A percentile compares a stretch with the other conserved stretches of the same genome.
Conservation (phyloP, 2,329 filamentous ascomycete genomes). For the Botrytis sinoallii region DNA sequence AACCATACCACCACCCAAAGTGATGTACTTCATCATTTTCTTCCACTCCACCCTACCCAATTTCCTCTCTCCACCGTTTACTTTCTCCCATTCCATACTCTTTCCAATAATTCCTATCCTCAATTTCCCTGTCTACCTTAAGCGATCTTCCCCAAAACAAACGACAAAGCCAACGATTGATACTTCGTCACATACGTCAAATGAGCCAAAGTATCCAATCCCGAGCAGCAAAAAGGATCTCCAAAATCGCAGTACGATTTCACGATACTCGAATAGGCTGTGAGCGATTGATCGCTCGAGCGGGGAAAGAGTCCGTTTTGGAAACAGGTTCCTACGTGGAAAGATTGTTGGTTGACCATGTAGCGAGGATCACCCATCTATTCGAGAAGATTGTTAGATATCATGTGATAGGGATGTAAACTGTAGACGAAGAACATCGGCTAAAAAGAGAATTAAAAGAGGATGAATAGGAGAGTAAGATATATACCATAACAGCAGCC, state of each 20-base stretch:
- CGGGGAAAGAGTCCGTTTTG: constrained; percentile 11
- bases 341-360: not conserved
- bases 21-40: not conserved
- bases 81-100: no score
- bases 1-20: not conserved
- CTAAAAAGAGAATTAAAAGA: not conserved
- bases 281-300: not conserved
- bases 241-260: constrained; percentile 10
- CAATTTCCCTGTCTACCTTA: not conserved
- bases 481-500: not conserved
- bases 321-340: constrained; percentile 12
- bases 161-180: not conserved
- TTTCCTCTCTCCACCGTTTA: no score
- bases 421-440: fast-evolving
- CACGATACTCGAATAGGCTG: not conserved
- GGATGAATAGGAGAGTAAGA: not conserved
- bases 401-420: not conserved
- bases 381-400: not conserved
- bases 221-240: constrained; percentile 1
- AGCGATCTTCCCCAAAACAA: constrained; percentile 3
- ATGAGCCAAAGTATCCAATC: not conserved
- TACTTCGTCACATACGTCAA: not conserved
- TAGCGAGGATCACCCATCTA: constrained; percentile 7
- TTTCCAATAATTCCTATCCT: not conserved
- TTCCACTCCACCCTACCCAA: not conserved